Conservation (phyloP, 176 grass and related monocot species). For the Carex littledalei region DNA sequence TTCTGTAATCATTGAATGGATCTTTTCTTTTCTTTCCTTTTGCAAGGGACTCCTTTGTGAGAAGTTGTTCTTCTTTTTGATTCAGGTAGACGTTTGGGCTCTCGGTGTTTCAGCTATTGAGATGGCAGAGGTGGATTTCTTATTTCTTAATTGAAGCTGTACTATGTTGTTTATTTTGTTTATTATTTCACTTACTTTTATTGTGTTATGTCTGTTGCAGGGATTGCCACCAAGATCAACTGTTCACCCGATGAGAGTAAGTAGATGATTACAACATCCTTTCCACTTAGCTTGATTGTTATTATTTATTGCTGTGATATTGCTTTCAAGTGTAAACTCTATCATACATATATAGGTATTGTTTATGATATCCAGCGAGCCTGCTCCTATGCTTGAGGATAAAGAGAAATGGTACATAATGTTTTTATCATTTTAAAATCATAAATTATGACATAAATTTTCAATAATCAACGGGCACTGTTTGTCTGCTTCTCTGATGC, state of each 20-base stretch:
- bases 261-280: slow-evolving; percentile 30
- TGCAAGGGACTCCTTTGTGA: slow-evolving; percentile 21
- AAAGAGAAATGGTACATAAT: slow-evolving; percentile 87
- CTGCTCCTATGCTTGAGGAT: slow-evolving; percentile 98
- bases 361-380: slow-evolving; percentile 99
- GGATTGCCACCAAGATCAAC: slow-evolving; percentile 93
- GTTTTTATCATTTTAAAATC: neutral
- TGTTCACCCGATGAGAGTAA: slow-evolving; percentile 99
- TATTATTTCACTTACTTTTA: slow-evolving; percentile 23
- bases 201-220: slow-evolving; percentile 40
- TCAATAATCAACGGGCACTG: neutral
- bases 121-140: slow-evolving; percentile 83
- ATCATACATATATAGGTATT: slow-evolving; percentile 50
- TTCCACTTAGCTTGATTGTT: slow-evolving; percentile 25
- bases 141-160: neutral
- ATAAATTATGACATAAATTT: slow-evolving; percentile 2
- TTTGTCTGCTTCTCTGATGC: slow-evolving; percentile 21
- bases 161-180: neutral
- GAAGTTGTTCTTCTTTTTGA: slow-evolving; percentile 3
- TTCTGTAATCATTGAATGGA: slow-evolving; percentile 1
- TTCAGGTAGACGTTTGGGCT: slow-evolving; percentile 98
- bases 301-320: slow-evolving; percentile 10
- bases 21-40: slow-evolving; percentile 18
- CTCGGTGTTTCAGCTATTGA: slow-evolving; percentile 99
- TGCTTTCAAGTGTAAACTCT: neutral